Percentiles rank a stretch among this genome's conserved stretches.
phyloP scores from a whole-genome alignment of 495 filamentous ascomycete species.

The Letharia columbiana region DNA sequence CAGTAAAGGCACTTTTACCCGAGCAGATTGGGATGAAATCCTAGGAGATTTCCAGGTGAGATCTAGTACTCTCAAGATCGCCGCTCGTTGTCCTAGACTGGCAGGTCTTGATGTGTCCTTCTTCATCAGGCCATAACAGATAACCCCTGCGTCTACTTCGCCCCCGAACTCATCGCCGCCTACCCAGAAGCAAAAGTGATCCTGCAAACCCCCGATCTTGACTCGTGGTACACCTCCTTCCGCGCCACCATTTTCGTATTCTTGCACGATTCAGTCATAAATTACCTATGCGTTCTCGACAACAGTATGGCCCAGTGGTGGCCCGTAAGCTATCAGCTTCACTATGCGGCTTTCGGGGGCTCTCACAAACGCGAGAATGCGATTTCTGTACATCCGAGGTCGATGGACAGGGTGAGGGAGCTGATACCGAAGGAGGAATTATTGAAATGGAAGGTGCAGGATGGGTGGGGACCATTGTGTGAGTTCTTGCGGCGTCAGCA shows the following conservation, averaged over 20 bases:
- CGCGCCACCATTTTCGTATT: background rate
- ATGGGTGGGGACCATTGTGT: background rate
- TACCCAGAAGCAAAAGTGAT: slow-evolving; percentile 43
- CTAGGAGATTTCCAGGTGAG: background rate
- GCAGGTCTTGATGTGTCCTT: background rate
- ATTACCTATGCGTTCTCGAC: background rate
- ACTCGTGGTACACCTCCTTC: slow-evolving; percentile 30
- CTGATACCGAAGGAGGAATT: background rate
- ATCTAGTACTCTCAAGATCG: background rate
- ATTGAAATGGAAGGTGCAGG: background rate
- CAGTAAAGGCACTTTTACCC: background rate
- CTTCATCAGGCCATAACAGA: slow-evolving; percentile 34
- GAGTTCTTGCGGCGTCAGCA: background rate
- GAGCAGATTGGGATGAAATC: background rate
- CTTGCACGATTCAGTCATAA: background rate
- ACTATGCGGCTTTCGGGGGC: background rate
- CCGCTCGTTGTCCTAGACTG: background rate
- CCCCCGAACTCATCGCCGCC: slow-evolving; percentile 34
- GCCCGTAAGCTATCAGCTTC: background rate
- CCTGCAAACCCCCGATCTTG: slow-evolving; percentile 33
- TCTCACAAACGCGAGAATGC: background rate
- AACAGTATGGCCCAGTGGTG: background rate
- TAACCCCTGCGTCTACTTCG: slow-evolving; percentile 30
- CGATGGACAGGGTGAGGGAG: background rate
- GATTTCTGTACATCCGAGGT: background rate